These are phyloP conservation scores for Conoideocrella luteorostrata DNA, from an alignment of 2,329 filamentous ascomycete species.

Conservation along the genomic window DNA sequence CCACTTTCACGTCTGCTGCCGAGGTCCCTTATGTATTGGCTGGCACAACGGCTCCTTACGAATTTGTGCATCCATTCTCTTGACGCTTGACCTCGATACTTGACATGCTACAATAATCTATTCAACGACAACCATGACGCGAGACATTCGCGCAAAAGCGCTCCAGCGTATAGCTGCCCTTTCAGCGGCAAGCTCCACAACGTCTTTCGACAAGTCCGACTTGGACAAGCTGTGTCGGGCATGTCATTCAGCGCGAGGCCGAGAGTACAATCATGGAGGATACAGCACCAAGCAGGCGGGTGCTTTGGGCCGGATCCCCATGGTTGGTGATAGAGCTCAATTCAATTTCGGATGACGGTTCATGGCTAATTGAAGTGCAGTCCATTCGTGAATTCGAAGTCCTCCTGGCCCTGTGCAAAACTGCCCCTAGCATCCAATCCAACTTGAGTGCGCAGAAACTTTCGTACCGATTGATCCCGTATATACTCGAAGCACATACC, in stretches of 20 bases:
- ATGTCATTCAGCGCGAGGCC: conserved; percentile 39
- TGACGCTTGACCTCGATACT: background rate
- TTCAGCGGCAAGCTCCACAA: conserved; percentile 47
- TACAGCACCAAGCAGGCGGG: conserved; percentile 28
- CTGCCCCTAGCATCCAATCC: conserved; percentile 68
- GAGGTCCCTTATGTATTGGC: background rate
- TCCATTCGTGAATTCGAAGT: conserved; percentile 88
- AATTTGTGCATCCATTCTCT: background rate
- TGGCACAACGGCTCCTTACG: background rate
- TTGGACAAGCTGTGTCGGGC: conserved; percentile 56
- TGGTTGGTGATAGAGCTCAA: conserved; percentile 38
- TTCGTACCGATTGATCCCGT: conserved; percentile 71
- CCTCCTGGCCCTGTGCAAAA: conserved; percentile 83
- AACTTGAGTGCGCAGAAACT: conserved; percentile 70
- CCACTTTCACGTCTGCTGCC: conserved; percentile 1
- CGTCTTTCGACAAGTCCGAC: conserved; percentile 55
- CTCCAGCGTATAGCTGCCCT: conserved; percentile 60
- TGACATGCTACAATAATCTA: background rate
- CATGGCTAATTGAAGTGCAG: conserved; percentile 36
- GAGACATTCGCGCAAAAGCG: conserved; percentile 55
- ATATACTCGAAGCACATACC: conserved; percentile 76
- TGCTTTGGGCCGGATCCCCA: conserved; percentile 49
- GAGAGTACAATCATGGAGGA: conserved; percentile 43
- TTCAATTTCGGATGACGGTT: background rate
- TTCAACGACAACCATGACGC: conserved; percentile 33